phyloP scores from a whole-genome alignment of 345 rosid genomes.

The Arabidopsis arenosa region DNA sequence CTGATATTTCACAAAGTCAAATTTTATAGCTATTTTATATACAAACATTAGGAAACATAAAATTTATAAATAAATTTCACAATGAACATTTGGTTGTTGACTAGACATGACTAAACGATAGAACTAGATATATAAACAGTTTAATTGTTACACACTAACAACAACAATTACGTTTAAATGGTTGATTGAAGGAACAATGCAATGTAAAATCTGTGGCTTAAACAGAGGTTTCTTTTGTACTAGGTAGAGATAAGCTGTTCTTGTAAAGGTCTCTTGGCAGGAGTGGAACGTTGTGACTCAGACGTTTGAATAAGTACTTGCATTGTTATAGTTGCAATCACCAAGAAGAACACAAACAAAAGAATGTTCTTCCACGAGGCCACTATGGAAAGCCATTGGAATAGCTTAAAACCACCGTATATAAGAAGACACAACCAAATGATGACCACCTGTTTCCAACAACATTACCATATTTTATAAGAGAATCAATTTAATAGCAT shows the following conservation, averaged over 20 bases:
- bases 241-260: conserved; percentile 45
- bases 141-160: background rate
- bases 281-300: conserved; percentile 63
- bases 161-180: background rate
- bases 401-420: conserved; percentile 48
- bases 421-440: conserved; percentile 55
- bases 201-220: background rate
- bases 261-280: conserved; percentile 40
- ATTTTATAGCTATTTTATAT: background rate
- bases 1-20: background rate
- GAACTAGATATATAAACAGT: background rate
- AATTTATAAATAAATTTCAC: background rate
- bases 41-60: background rate
- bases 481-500: background rate
- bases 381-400: conserved; percentile 52
- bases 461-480: conserved; percentile 4
- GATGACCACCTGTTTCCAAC: conserved; percentile 58
- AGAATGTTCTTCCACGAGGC: conserved; percentile 59
- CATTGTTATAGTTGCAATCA: conserved; percentile 57
- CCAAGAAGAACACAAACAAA: conserved; percentile 45
- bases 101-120: background rate
- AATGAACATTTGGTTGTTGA: conserved; percentile 1
- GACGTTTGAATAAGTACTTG: conserved; percentile 71
- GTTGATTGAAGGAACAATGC: background rate
- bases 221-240: conserved; percentile 10